Base-by-base conservation (phyloP, 2,329 filamentous ascomycete genomes). In the Apiospora hydei region DNA sequence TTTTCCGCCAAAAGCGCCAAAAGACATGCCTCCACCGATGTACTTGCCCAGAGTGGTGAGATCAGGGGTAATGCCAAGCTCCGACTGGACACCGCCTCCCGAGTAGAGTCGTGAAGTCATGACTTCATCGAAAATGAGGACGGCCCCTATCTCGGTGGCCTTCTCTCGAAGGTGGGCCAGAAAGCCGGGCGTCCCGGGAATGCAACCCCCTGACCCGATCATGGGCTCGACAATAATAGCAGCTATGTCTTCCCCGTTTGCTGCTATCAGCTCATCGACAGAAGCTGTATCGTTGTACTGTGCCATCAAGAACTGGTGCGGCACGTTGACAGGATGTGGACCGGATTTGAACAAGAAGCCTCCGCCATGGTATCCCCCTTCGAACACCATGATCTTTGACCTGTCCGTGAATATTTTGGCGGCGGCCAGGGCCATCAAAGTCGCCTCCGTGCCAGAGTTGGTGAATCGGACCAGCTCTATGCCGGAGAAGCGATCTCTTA, bases 41-140 rank as follows among this genome's bases (percentile, higher is more conserved):
- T 88, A 93, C 77, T 93, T 93, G 0, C 91, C 91, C 53, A 93
- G 80, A 0, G 90, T 91, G 64, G 87, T 89, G 70, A 93, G 78
- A 76, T 93, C 91, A 0, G 91, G 90, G 2, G 81, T 82, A 10
- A 91, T 77, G 1, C 80, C 83, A 38, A 83, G 72, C 30, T 81
- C 73, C 2, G 79, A 77, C 7, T 85, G 84, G 3, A 90, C 78
- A 0, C 91, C 90, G 8, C 84, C 81, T 1, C 82, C 82, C 0
- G 67, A 69, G 24, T 84, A 80, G 41, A 93, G 80, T 2, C 91
- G 85, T 4, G 88, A 91, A 0, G 91, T 93, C 87, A 93, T 91
- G 7, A 94, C 91, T 80, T 94, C 92, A 78, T 94, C 92, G 18
- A 93, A 82, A 47, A 94, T 89, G 74, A 94, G 86, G 0, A 94